These are phyloP conservation scores for Actinomortierella ambigua DNA, from an alignment of 371 early-diverging fungal genomes.

Conservation along the genomic window DNA sequence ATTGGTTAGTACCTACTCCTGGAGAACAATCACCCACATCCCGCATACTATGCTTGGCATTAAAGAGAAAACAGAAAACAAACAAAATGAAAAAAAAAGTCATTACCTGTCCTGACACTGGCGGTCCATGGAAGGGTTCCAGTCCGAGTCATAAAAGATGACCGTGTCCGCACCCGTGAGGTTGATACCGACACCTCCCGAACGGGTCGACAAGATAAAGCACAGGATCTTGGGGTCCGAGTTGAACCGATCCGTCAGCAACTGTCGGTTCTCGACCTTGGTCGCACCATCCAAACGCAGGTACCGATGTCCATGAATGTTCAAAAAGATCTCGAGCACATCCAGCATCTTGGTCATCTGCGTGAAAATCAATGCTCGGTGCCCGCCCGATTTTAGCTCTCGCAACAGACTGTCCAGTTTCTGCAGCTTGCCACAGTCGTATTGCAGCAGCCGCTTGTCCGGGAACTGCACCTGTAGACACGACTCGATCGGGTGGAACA, in stretches of 20 bases:
- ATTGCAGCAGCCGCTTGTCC: slow-evolving; percentile 84
- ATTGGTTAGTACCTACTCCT: no score
- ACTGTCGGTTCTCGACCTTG: slow-evolving; percentile 84
- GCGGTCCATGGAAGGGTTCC: slow-evolving; percentile 93
- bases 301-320: slow-evolving; percentile 86
- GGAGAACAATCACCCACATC: no score
- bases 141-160: slow-evolving; percentile 95
- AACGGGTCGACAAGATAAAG: slow-evolving; percentile 91
- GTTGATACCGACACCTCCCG: slow-evolving; percentile 98
- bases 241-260: slow-evolving; percentile 88
- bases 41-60: no score
- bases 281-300: slow-evolving; percentile 89
- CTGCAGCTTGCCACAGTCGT: slow-evolving; percentile 90
- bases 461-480: slow-evolving; percentile 81
- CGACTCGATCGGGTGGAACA: slow-evolving; percentile 61
- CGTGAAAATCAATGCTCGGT: slow-evolving; percentile 93
- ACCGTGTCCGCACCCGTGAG: slow-evolving; percentile 96
- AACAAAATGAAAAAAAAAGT: not conserved
- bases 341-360: slow-evolving; percentile 99
- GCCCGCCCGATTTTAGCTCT: slow-evolving; percentile 75
- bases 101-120: slow-evolving; percentile 59
- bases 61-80: slow-evolving; percentile 1
- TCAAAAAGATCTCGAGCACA: slow-evolving; percentile 94
- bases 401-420: slow-evolving; percentile 80
- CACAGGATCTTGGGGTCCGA: slow-evolving; percentile 81